phyloP scores from a whole-genome alignment of 768 basidiomycete species.

The Termitomyces titanicus region DNA sequence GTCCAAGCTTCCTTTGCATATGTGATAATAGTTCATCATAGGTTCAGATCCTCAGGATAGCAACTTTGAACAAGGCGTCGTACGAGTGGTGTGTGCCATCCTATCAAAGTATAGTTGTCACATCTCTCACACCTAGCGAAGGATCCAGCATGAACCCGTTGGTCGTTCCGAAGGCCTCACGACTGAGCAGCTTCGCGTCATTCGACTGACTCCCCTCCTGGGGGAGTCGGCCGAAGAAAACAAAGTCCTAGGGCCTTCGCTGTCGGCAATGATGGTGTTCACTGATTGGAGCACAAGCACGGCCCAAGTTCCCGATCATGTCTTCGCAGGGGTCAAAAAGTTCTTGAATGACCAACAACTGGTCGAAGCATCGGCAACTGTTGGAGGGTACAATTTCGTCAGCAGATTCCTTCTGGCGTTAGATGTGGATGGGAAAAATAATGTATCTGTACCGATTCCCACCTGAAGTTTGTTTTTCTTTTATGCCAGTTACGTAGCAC shows the following conservation, averaged over 20 bases:
- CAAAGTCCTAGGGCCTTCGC: slow-evolving; percentile 17
- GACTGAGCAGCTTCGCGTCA: slow-evolving; percentile 21
- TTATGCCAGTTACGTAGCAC: not conserved
- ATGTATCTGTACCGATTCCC: slow-evolving; percentile 23
- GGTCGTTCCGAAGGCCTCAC: slow-evolving; percentile 27
- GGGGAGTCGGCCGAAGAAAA: slow-evolving; percentile 7
- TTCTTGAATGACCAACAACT: slow-evolving; percentile 23
- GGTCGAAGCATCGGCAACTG: slow-evolving; percentile 25
- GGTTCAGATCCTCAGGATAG: slow-evolving; percentile 24
- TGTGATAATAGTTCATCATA: not conserved
- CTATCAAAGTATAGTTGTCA: not conserved
- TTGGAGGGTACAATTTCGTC: slow-evolving; percentile 27
- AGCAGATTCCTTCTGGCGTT: slow-evolving; percentile 25
- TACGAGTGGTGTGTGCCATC: slow-evolving; percentile 23
- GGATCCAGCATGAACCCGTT: slow-evolving; percentile 30
- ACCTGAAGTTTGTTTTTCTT: slow-evolving; percentile 6
- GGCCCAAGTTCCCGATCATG: slow-evolving; percentile 19
- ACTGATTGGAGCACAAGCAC: slow-evolving; percentile 25
- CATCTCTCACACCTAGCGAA: slow-evolving; percentile 1
- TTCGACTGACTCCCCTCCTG: slow-evolving; percentile 21
- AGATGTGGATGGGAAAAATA: slow-evolving; percentile 25
- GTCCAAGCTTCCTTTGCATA: not conserved
- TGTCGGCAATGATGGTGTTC: slow-evolving; percentile 24
- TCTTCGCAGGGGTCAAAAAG: slow-evolving; percentile 19
- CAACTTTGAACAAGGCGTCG: slow-evolving; percentile 23